Percentiles rank a stretch among this genome's conserved stretches.
These are phyloP conservation scores for Spergularia bocconei DNA, from an alignment of 148 eudicot genomes.

Conservation along the genomic window DNA sequence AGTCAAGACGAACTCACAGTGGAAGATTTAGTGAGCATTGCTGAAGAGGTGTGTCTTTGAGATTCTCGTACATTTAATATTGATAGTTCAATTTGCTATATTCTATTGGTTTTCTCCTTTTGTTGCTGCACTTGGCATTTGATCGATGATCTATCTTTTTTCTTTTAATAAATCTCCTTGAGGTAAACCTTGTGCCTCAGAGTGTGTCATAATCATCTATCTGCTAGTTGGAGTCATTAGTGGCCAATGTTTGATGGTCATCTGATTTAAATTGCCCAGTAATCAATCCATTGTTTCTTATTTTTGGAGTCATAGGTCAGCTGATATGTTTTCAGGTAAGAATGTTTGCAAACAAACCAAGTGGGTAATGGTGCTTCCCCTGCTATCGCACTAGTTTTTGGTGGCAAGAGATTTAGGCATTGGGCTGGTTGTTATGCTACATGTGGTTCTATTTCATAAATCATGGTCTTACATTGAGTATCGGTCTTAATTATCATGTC, in stretches of 20 bases:
- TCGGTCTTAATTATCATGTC: not conserved
- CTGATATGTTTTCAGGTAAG: not conserved
- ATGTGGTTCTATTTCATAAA: not conserved
- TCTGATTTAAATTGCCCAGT: not conserved
- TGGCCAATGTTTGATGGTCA: not conserved
- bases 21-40: slow-evolving; percentile 74
- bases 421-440: not conserved
- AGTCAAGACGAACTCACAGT: slow-evolving; percentile 64
- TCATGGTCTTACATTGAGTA: not conserved
- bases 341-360: not conserved
- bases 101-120: not conserved
- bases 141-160: not conserved
- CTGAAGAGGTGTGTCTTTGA: slow-evolving; percentile 56
- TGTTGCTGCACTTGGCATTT: not conserved
- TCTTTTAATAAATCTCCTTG: not conserved
- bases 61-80: not conserved
- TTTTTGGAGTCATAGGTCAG: slow-evolving; percentile 11
- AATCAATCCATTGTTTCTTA: not conserved
- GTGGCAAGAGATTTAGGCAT: not conserved
- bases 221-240: not conserved
- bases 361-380: not conserved
- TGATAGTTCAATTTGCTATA: not conserved
- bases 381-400: not conserved
- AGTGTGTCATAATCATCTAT: not conserved
- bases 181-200: not conserved